Evolutionary conservation across 2,329 filamentous ascomycete species (phyloP).

Genomic region (Chalaropsis ovoidea): DNA sequence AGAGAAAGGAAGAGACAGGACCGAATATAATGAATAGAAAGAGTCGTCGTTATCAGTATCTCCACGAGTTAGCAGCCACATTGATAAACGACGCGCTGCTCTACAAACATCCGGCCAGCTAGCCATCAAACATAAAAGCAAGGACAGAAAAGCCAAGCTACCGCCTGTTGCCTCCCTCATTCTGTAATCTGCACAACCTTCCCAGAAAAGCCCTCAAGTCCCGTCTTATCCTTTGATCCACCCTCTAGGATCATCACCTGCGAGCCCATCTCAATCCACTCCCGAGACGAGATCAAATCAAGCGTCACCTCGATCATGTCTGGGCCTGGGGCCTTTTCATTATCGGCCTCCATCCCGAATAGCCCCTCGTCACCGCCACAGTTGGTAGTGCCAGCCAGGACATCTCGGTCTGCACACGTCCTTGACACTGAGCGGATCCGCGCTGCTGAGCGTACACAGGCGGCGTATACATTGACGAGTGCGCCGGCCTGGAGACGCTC

Average conservation of each 20-base stretch:
- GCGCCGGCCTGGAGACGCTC: conserved; percentile 55
- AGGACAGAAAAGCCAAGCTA: not conserved
- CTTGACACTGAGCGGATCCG: conserved; percentile 52
- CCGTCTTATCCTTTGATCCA: conserved; percentile 54
- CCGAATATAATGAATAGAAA: conserved; percentile 5
- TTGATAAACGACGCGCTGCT: not conserved
- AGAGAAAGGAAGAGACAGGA: not conserved
- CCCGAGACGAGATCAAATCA: conserved; percentile 57
- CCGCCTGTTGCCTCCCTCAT: conserved; percentile 30
- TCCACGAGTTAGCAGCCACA: not conserved
- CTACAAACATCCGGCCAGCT: not conserved
- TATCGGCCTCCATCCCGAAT: conserved; percentile 25
- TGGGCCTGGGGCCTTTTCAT: conserved; percentile 27
- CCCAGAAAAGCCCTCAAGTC: conserved; percentile 63
- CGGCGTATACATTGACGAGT: conserved; percentile 72
- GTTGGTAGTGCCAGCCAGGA: not conserved
- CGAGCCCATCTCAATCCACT: conserved; percentile 64
- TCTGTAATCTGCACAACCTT: conserved; percentile 53
- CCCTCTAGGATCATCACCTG: conserved; percentile 63
- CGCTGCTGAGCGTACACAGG: conserved; percentile 74
- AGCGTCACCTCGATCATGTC: conserved; percentile 47
- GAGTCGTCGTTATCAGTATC: conserved; percentile 2
- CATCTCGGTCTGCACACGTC: conserved; percentile 20
- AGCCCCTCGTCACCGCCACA: conserved; percentile 13
- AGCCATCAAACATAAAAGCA: not conserved